Evolutionary conservation across 768 basidiomycete genomes (phyloP).

Genomic region (Termitomyces sp.): DNA sequence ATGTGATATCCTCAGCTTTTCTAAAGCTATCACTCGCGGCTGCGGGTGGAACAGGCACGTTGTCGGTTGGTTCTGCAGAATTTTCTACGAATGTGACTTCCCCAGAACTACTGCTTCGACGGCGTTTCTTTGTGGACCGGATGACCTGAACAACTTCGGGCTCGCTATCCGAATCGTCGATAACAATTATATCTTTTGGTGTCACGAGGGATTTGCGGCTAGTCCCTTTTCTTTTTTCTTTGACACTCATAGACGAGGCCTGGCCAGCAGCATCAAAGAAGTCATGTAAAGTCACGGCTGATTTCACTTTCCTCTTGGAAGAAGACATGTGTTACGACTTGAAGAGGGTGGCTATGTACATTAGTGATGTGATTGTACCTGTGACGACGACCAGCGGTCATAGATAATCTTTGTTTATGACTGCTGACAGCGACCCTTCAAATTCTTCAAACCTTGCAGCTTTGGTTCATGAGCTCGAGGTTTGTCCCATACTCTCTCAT

Average conservation of each 20-base stretch:
- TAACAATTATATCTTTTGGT: conserved; percentile 45
- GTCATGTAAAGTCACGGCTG: conserved; percentile 36
- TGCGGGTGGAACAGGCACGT: neutral
- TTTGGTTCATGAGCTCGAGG: neutral
- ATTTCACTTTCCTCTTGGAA: conserved; percentile 28
- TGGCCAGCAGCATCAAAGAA: conserved; percentile 34
- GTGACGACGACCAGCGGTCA: neutral
- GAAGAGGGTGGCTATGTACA: neutral
- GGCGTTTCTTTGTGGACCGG: conserved; percentile 16
- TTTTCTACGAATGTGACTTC: conserved; percentile 29
- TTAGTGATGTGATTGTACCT: neutral
- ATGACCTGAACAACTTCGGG: conserved; percentile 8
- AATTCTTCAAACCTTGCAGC: no score
- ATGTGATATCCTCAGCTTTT: neutral
- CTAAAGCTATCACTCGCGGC: neutral
- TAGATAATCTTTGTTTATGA: no score
- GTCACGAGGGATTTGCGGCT: conserved; percentile 1
- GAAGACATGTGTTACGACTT: conserved; percentile 24
- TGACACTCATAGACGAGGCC: neutral
- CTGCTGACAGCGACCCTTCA: neutral
- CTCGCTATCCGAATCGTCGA: conserved; percentile 51
- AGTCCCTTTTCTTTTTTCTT: conserved; percentile 1
- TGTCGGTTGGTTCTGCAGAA: neutral
- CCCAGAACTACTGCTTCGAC: conserved; percentile 21
- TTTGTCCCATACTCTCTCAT: neutral